phyloP scores from a whole-genome alignment of 257 asterid genomes.

The Plectranthus barbatus region DNA sequence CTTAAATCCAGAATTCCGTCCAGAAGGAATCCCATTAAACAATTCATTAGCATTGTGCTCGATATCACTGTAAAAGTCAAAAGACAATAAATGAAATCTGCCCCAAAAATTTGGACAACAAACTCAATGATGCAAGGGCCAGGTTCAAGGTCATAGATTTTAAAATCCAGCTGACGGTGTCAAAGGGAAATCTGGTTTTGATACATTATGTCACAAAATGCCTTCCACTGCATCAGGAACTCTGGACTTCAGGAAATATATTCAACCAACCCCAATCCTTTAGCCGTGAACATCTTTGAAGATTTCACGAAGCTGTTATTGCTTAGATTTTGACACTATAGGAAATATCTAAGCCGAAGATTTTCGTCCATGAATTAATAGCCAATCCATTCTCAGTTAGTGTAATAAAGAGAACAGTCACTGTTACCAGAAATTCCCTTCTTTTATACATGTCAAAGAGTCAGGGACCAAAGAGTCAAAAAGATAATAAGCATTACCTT shows the following conservation, averaged over 20 bases:
- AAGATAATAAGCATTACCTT: slow-evolving; percentile 37
- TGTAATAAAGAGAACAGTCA: no score
- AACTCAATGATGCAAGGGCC: not conserved
- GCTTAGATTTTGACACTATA: no score
- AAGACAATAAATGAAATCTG: slow-evolving; percentile 3
- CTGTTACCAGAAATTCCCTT: no score
- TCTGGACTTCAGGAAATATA: no score
- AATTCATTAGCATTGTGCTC: slow-evolving; percentile 68
- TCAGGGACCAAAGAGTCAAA: not conserved
- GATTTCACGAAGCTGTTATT: no score
- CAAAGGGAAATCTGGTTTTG: not conserved
- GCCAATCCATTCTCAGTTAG: no score
- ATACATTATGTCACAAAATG: not conserved
- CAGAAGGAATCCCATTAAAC: slow-evolving; percentile 80
- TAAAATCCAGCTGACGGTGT: not conserved
- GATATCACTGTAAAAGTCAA: slow-evolving; percentile 51
- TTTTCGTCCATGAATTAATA: no score
- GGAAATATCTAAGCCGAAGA: no score
- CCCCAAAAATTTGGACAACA: not conserved
- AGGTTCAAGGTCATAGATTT: not conserved
- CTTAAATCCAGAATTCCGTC: slow-evolving; percentile 81
- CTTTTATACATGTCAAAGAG: no score
- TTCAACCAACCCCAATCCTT: no score
- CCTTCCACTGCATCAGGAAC: not conserved
- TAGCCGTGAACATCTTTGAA: no score